Evolutionary conservation across 2,329 filamentous ascomycete genomes (phyloP).

Genomic region (Zalaria sp.): DNA sequence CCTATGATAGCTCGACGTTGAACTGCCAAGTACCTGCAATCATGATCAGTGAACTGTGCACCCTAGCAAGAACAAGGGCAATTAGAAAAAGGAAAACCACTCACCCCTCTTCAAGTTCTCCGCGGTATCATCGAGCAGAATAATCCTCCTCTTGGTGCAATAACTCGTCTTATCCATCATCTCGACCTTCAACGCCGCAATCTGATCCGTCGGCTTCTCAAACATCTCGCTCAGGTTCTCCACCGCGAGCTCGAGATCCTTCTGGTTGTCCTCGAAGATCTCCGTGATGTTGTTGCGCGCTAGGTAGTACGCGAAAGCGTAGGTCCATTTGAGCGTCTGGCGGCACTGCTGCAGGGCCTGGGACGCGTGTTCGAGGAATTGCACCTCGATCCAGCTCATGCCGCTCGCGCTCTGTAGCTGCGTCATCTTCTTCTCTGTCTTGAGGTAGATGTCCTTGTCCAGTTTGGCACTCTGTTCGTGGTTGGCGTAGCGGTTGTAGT

Average conservation of each 20-base stretch:
- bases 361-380: constrained; percentile 87
- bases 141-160: constrained; percentile 82
- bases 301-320: constrained; percentile 97
- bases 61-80: background rate
- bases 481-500: constrained; percentile 98
- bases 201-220: constrained; percentile 82
- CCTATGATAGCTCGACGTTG: constrained; percentile 14
- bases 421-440: constrained; percentile 99
- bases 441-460: constrained; percentile 88
- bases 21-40: constrained; percentile 20
- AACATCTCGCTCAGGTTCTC: constrained; percentile 99
- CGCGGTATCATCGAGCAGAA: constrained; percentile 81
- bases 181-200: constrained; percentile 80
- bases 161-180: constrained; percentile 99
- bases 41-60: constrained; percentile 4
- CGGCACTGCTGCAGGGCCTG: constrained; percentile 90
- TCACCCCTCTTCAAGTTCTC: constrained; percentile 79
- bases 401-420: constrained; percentile 84
- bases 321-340: constrained; percentile 99
- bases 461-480: constrained; percentile 95
- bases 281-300: constrained; percentile 87
- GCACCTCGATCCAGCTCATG: constrained; percentile 98
- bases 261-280: constrained; percentile 98
- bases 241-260: constrained; percentile 92
- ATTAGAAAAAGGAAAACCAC: constrained; percentile 17